A percentile compares a stretch with the other conserved stretches of the same genome.
Evolutionary conservation across 345 rosid genomes (phyloP).

Genomic region (Eutrema heterophyllum): DNA sequence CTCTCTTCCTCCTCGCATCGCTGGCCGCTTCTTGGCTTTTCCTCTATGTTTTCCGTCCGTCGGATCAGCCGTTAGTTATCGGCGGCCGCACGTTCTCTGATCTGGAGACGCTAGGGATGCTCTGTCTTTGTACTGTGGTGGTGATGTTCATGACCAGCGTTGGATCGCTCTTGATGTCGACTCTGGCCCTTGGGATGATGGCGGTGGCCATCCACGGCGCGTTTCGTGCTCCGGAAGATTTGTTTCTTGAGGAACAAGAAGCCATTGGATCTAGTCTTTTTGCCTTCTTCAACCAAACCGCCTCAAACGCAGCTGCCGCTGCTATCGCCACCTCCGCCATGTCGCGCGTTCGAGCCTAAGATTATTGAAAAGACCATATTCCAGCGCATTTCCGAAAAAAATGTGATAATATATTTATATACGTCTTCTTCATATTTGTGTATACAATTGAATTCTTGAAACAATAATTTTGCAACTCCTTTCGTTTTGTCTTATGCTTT

Average conservation of each 20-base stretch:
- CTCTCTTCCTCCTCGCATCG: slow-evolving; percentile 38
- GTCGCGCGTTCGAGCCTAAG: slow-evolving; percentile 37
- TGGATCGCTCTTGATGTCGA: slow-evolving; percentile 44
- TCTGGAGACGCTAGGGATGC: slow-evolving; percentile 37
- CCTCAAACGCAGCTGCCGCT: slow-evolving; percentile 35
- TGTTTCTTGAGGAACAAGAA: slow-evolving; percentile 53
- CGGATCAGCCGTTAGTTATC: slow-evolving; percentile 43
- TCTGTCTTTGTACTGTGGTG: slow-evolving; percentile 36
- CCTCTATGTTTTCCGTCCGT: slow-evolving; percentile 43
- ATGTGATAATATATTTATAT: too few species aligned
- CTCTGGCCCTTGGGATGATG: slow-evolving; percentile 34
- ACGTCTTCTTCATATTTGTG: too few species aligned
- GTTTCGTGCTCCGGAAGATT: slow-evolving; percentile 45
- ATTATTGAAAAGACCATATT: too few species aligned
- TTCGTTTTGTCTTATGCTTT: too few species aligned
- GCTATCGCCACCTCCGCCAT: slow-evolving; percentile 24
- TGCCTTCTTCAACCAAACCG: slow-evolving; percentile 32
- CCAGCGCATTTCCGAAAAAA: too few species aligned
- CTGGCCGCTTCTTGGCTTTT: slow-evolving; percentile 45
- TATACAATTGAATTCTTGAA: too few species aligned
- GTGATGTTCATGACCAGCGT: slow-evolving; percentile 49
- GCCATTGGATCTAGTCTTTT: slow-evolving; percentile 35
- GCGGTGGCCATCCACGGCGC: slow-evolving; percentile 45
- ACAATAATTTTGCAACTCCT: too few species aligned
- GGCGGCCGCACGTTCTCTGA: slow-evolving; percentile 47